These are phyloP conservation scores for Nicotiana noctiflora DNA, from an alignment of 257 asterid species.

Conservation along the genomic window DNA sequence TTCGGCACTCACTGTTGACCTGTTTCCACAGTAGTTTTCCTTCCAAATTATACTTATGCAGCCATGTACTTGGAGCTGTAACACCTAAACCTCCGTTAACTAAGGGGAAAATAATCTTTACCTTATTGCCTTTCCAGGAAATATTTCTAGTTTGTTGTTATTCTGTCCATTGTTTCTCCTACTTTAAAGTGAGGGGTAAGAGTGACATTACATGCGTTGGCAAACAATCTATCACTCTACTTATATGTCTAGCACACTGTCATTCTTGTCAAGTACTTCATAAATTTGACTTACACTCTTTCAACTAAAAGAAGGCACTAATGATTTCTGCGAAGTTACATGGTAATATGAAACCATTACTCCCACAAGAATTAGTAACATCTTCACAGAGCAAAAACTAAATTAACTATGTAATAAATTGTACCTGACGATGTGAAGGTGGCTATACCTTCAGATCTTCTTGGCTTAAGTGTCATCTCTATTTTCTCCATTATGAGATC, in stretches of 20 bases:
- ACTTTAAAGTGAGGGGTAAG: neutral
- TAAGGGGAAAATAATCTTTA: neutral
- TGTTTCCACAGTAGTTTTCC: neutral
- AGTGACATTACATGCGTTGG: neutral
- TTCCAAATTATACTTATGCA: neutral
- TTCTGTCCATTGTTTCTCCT: neutral
- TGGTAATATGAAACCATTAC: neutral
- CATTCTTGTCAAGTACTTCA: neutral
- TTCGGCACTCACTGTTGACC: neutral
- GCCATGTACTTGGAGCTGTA: neutral
- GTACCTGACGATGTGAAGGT: neutral
- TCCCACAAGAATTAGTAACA: neutral
- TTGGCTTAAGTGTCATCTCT: neutral
- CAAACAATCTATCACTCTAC: neutral
- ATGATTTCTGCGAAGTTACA: neutral
- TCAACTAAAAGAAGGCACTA: neutral
- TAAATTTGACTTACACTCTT: neutral
- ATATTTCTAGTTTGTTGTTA: neutral
- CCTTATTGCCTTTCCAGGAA: neutral
- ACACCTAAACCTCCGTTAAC: neutral
- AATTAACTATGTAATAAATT: too few relatives aligned
- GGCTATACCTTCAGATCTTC: neutral
- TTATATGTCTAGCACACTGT: too few relatives aligned
- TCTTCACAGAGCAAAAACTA: neutral
- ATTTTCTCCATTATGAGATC: neutral